Evolutionary conservation across 192 early-diverging fungal species (phyloP), one percentile per base, ranked within the genome.

Genomic region (Entomortierella lignicola): DNA sequence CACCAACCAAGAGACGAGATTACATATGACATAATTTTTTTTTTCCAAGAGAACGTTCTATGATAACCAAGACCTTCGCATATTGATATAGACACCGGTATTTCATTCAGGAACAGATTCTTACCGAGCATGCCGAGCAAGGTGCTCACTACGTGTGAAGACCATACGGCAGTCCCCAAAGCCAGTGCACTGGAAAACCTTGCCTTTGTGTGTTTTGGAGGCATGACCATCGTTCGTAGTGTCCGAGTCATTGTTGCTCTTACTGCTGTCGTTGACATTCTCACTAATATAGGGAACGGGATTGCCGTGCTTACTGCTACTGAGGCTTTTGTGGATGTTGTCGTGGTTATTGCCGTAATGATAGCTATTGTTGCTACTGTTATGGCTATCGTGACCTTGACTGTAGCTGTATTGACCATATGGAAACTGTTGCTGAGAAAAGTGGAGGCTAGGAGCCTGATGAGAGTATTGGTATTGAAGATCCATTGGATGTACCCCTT

Each of bases 161-260:
- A 85, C 82, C 86, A 87, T 87, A n/a, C 63, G 53, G 55, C 86
- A 87, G 61, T 83, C 80, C 23, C 86, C 86, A 69, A 81, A 87
- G 25, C 86, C 86, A 4, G 84, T 73, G 60, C 86, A 87, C 66
- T 87, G 86, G 52, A 87, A 87, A 12, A 82, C 47, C 43, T 85
- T 87, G 34, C 74, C 74, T 48, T 77, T 77, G 30, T 51, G 57
- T 13, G 54, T 26, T 54, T 77, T 77, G 39, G 41, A 8, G 4
- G 54, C 42, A 41, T 74, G 72, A 27, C 51, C 32, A 4, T 53
- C 67, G 39, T 53, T 58, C 15, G 48, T 32, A 20, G 34, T 25
- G 12, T 55, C 55, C 5, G 44, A 48, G 12, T 69, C 61, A 11
- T 50, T 47, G 61, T 42, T 55, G 13, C 25, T 39, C 39, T 23